Base-by-base conservation (phyloP, 768 basidiomycete species). In the Boletus subparvulus region DNA sequence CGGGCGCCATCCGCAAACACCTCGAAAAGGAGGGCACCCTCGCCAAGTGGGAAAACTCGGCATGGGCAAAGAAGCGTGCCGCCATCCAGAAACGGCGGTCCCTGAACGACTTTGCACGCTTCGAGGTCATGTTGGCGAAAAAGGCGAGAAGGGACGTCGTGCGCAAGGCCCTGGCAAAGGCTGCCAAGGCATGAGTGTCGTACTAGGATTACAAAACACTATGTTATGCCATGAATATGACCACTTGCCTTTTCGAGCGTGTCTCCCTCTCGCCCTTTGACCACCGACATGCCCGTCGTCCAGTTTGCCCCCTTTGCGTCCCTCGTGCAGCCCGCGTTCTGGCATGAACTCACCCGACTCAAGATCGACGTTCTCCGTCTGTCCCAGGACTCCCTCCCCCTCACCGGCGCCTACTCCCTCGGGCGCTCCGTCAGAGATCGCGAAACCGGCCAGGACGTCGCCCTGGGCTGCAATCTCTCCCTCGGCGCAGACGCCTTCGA, bases 281-380 rank as follows among this genome's bases (percentile, higher is more conserved):
- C 48, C 26, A 54, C 43, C 16, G 33, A 52, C 48, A 80, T 80
- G 80, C 68, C 79, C 21, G 80, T 90, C 65, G 81, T 98, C 26
- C 94, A 97, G 72, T 98, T 99, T 68, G 79, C 87, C 42, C 94
- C 95, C 0, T 86, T 98, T 64, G 79, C 87, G 6, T 94, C 94
- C 9, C 79, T 90, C 43, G 89, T 97, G 3, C 87, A 93, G 59
- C 95, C 97, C 1, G 80, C 85, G 3, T 94, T 98, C 72, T 99
- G 95, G 94, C 90, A 96, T 62, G 83, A 87, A 50, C 87, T 99
- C 40, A 90, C 92, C 2, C 75, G 81, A 30, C 74, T 94, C 74
- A 99, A 99, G 80, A 85, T 99, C 65, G 93, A 98, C 69, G 85
- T 91, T 14, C 83, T 95, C 41, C 85, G 85, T 58, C 82, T 98